Evolutionary conservation across 257 asterid genomes (phyloP).

Genomic region (Ligustrum vulgare): DNA sequence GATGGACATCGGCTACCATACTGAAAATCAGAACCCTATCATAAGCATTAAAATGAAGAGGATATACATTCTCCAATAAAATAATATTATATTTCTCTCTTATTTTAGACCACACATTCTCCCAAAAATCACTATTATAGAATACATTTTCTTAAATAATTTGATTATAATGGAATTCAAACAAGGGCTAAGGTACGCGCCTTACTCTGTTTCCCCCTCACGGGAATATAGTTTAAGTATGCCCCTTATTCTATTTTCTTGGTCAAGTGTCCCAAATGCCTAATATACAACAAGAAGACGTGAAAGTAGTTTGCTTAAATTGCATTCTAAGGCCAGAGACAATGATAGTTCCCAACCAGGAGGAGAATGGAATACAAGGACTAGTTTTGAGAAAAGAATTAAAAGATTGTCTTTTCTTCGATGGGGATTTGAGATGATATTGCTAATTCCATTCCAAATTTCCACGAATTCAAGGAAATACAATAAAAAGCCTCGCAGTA

Average conservation of each 20-base stretch:
- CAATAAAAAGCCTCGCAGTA: not conserved
- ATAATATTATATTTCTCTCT: too few species aligned
- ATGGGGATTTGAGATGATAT: not conserved
- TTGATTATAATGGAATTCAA: too few species aligned
- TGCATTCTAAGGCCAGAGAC: not conserved
- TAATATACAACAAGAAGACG: not conserved
- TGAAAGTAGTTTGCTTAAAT: not conserved
- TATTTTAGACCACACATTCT: too few species aligned
- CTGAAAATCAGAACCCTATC: constrained; percentile 36
- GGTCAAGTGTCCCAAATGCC: not conserved
- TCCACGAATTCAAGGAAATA: not conserved
- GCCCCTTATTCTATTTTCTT: not conserved
- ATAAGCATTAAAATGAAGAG: not conserved
- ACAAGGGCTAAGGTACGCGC: not conserved
- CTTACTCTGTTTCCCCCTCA: not conserved
- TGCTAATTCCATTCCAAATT: not conserved
- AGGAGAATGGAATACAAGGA: not conserved
- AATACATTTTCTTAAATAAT: too few species aligned
- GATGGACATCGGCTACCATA: constrained; percentile 99
- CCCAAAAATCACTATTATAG: too few species aligned
- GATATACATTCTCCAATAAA: too few species aligned
- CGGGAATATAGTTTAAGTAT: too few species aligned
- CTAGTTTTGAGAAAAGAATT: not conserved
- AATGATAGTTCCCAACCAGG: not conserved
- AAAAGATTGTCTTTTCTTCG: not conserved